Base-by-base conservation (phyloP, 2,329 filamentous ascomycete species). In the Paecilomyces sp. region DNA sequence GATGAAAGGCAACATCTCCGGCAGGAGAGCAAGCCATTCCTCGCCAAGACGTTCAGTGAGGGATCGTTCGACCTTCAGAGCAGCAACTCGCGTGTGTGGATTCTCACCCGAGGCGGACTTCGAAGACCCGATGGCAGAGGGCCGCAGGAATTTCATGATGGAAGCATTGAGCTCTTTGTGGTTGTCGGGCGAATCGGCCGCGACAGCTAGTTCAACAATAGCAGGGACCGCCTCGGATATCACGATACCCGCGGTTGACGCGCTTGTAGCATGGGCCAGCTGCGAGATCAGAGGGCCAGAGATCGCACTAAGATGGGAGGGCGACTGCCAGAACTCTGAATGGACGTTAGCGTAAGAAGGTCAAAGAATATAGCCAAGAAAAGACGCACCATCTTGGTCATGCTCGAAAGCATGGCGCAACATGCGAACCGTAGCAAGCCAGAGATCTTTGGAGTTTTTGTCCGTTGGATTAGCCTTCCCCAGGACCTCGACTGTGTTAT, bases 1-100 rank as follows among this genome's bases (percentile, higher is more conserved):
- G 67, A 99, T 96, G 64, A 93, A 91, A 22, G 95, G 93, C 72
- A 99, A 78, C 89, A 97, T 97, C 82, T 99, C 94, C 0, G 93
- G 91, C 71, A 97, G 75, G 79, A 95, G 84, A 1, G 87, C 85
- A 61, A 99, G 77, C 94, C 94, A 99, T 71, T 99, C 94, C 73
- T 97, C 92, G 61, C 92, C 92, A 28, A 97, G 77, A 55, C 85
- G 82, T 66, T 89, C 86, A 12, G 92, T 95, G 63, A 97, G 80
- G 13, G 83, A 84, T 71, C 92, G 88, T 78, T 97, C 86, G 66
- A 88, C 88, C 75, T 87, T 87, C 36, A 99, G 88, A 0, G 91
- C 91, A 1, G 90, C 91, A 34, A 97, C 79, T 15, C 94, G 84
- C 7, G 93, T 88, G 25, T 84, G 80, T 7, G 88, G 80, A 58